Percentiles rank a stretch among this genome's conserved stretches.
phyloP scores from a whole-genome alignment of 140 eudicot species.

The Anethum foeniculum region DNA sequence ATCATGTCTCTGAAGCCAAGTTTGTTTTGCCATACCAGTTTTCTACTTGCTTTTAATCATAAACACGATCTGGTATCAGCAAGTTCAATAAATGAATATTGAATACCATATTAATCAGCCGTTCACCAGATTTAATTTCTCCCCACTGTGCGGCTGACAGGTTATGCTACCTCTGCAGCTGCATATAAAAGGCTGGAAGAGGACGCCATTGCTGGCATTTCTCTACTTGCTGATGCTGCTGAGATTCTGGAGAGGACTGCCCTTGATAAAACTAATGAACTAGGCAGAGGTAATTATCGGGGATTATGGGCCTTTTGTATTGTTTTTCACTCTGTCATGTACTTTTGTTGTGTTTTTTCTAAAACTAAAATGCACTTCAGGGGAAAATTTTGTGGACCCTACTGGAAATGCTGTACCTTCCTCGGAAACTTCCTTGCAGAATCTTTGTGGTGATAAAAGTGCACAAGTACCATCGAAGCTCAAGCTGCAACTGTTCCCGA shows the following conservation, averaged over 20 bases:
- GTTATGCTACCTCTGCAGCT: slow-evolving; percentile 43
- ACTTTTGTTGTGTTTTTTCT: neutral
- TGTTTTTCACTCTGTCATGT: neutral
- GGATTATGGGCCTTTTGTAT: neutral
- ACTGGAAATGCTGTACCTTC: slow-evolving; percentile 29
- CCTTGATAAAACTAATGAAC: slow-evolving; percentile 13
- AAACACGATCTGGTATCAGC: neutral
- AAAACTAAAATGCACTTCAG: slow-evolving; percentile 22
- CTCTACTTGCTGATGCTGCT: slow-evolving; percentile 99
- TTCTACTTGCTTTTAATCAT: neutral
- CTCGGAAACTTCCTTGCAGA: slow-evolving; percentile 31
- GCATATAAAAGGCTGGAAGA: slow-evolving; percentile 86
- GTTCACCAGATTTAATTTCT: too few species aligned
- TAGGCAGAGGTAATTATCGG: neutral
- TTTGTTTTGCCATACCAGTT: neutral
- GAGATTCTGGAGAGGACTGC: slow-evolving; percentile 74
- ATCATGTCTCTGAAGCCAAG: neutral
- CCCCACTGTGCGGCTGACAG: slow-evolving; percentile 22
- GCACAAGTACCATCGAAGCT: slow-evolving; percentile 48
- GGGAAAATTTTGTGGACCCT: slow-evolving; percentile 27
- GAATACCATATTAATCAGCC: neutral
- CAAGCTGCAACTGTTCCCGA: slow-evolving; percentile 72
- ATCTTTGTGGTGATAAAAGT: slow-evolving; percentile 14
- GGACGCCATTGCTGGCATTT: slow-evolving; percentile 98
- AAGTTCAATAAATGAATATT: neutral